Percentiles rank a stretch among this genome's conserved stretches.
Evolutionary conservation across 1,284 basidiomycete genomes (phyloP).

Genomic region (Ustilago tritici): DNA sequence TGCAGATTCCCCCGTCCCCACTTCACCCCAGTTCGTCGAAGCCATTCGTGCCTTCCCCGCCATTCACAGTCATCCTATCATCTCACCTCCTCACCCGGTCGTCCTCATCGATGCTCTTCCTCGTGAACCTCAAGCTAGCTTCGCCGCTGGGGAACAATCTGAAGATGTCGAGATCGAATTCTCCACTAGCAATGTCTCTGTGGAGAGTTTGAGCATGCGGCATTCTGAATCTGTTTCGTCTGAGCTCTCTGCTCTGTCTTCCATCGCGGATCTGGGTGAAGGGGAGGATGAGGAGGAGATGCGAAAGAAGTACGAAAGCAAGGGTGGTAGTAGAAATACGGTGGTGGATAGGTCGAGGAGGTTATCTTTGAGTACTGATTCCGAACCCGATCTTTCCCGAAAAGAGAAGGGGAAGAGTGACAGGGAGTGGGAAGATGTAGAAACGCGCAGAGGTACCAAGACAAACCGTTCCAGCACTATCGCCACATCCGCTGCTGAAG

Average conservation of each 20-base stretch:
- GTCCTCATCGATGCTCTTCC: neutral
- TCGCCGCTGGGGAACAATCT: neutral
- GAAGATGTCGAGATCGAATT: neutral
- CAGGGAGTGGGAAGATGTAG: neutral
- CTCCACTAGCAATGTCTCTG: neutral
- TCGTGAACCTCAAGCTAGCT: neutral
- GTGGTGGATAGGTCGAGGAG: neutral
- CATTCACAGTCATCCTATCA: neutral
- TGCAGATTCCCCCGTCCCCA: neutral
- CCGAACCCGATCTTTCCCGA: neutral
- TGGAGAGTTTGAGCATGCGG: neutral
- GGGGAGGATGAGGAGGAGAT: neutral
- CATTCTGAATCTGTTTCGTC: neutral
- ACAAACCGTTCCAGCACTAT: neutral
- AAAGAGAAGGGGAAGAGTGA: neutral
- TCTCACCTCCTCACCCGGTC: neutral
- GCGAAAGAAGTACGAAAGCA: neutral
- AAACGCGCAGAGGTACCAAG: neutral
- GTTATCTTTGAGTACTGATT: conserved; percentile 1
- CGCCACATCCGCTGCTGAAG: neutral
- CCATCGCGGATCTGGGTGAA: neutral
- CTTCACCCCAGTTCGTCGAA: neutral
- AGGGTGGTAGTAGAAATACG: neutral
- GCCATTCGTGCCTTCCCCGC: neutral
- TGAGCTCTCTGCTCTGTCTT: neutral